Evolutionary conservation across 2,329 filamentous ascomycete species (phyloP).

Genomic region (Fusarium sp.): DNA sequence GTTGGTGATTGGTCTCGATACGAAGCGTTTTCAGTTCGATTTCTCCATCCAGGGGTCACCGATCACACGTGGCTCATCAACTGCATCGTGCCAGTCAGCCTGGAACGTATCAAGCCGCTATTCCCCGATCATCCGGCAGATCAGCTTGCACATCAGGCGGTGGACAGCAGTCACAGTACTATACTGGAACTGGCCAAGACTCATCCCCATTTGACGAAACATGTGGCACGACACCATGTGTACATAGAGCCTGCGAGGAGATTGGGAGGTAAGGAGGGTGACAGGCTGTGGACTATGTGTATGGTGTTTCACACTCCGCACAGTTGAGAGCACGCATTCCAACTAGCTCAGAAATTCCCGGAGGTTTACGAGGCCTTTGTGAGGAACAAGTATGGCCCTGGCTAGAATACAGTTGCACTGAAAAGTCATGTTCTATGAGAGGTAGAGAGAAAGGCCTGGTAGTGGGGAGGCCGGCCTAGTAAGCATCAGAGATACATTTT

Average conservation of each 20-base stretch:
- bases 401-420: not conserved
- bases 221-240: not conserved
- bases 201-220: not conserved
- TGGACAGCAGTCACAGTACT: not conserved
- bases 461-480: not conserved
- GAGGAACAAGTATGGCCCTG: not conserved
- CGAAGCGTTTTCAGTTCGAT: not conserved
- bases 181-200: not conserved
- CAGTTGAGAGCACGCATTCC: not conserved
- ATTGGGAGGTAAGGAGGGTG: not conserved
- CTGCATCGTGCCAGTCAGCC: not conserved
- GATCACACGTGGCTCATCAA: not conserved
- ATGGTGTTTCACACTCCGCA: not conserved
- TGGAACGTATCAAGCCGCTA: not conserved
- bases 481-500: not conserved
- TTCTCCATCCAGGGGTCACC: not conserved
- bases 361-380: not conserved
- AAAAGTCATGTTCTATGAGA: not conserved
- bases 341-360: not conserved
- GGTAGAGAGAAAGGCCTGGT: not conserved
- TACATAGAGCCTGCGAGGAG: not conserved
- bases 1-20: not conserved
- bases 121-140: not conserved
- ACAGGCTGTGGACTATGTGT: not conserved
- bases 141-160: not conserved